phyloP scores from a whole-genome alignment of 2,329 filamentous ascomycete species.

The Fusarium nurragi region DNA sequence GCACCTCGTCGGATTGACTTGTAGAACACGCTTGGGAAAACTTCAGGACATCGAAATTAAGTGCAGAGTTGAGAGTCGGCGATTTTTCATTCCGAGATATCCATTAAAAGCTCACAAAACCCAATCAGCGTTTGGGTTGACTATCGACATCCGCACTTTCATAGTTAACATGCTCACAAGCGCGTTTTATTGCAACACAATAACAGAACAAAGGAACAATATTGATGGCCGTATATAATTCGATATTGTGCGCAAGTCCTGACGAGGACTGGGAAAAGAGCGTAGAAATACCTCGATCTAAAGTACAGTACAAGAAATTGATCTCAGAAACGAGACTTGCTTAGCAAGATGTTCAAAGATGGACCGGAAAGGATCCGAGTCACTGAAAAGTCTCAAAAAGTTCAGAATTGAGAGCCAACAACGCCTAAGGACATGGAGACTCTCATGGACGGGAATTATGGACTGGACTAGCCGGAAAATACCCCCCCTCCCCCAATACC shows the following conservation, averaged over 20 bases:
- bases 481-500: constrained; percentile 9
- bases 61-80: not conserved
- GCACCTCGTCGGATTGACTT: not conserved
- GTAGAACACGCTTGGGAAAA: too few species aligned
- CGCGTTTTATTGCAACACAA: not conserved
- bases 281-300: constrained; percentile 36
- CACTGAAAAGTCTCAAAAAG: constrained; percentile 4
- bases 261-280: constrained; percentile 18
- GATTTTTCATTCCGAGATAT: too few species aligned
- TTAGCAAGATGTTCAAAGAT: constrained; percentile 29
- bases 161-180: not conserved
- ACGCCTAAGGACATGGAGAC: not conserved
- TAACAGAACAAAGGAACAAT: not conserved
- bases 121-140: not conserved
- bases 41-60: not conserved
- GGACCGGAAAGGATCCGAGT: constrained; percentile 18
- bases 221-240: constrained; percentile 5
- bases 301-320: constrained; percentile 40
- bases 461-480: constrained; percentile 19
- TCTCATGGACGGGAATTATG: not conserved
- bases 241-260: constrained; percentile 6
- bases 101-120: too few species aligned
- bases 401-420: not conserved
- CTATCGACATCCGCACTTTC: not conserved
- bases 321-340: constrained; percentile 30